Base-by-base conservation (phyloP, 2,329 filamentous ascomycete species). In the Hortaea werneckii region DNA sequence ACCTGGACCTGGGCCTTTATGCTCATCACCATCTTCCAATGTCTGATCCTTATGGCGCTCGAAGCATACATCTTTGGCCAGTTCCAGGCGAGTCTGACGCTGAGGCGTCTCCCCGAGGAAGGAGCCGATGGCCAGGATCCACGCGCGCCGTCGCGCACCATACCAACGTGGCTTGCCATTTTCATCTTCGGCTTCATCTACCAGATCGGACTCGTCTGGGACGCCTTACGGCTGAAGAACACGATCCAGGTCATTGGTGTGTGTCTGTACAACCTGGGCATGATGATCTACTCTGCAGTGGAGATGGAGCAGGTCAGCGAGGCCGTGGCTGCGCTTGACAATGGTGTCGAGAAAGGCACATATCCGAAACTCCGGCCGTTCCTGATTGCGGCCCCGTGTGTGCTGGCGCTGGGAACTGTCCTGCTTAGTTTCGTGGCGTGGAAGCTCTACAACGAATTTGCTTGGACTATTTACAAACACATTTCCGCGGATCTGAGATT, bases 401-500 rank as follows among this genome's bases (percentile, higher is more conserved):
- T 98, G 47, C 84, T 96, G 54, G 87, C 79, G 1, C 67, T 94
- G 29, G 79, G 79, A 29, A 90, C 85, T 2, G 53, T 89, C 5
- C 60, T 80, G 44, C 82, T 96, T 74, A 75, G 74, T 10, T 83
- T 87, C 51, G 72, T 89, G 43, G 82, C 90, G 2, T 96, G 88
- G 85, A 95, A 95, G 70, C 76, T 98, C 29, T 96, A 98, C 64
- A 88, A 95, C 62, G 90, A 95, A 66, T 98, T 98, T 67, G 90
- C 92, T 8, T 98, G 92, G 92, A 92, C 92, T 47, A 98, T 98
- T 61, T 88, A 98, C 69, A 98, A 98, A 74, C 89, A 94, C 67
- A 98, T 98, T 63, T 94, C 89, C 62, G 92, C 92, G 43, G 92
- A 98, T 71, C 79, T 95, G 63, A 82, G 88, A 59, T 87, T 98